phyloP scores from a whole-genome alignment of 2,329 filamentous ascomycete species.

The Aspergillus eucalypticola region DNA sequence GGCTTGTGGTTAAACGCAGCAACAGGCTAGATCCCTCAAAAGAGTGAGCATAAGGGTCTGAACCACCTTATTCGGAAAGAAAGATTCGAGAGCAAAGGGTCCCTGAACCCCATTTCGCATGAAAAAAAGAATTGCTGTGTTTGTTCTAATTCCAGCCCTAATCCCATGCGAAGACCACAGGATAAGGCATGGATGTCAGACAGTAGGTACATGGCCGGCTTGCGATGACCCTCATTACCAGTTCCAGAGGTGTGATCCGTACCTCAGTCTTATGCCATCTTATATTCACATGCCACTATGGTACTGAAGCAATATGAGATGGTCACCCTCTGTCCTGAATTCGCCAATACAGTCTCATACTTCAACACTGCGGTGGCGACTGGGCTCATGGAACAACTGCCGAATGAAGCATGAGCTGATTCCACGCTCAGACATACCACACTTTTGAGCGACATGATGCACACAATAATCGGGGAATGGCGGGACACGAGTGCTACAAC shows the following conservation, averaged over 20 bases:
- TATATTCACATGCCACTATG: constrained; percentile 1
- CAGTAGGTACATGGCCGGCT: background rate
- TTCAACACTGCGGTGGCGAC: background rate
- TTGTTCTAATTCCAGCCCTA: background rate
- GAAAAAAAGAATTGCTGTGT: background rate
- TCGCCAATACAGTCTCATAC: background rate
- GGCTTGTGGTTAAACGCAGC: constrained; percentile 1
- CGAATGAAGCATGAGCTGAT: background rate
- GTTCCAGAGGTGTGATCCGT: background rate
- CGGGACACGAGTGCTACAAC: constrained; percentile 1
- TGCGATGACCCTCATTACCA: background rate
- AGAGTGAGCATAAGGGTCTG: constrained; percentile 4
- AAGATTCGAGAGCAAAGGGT: background rate
- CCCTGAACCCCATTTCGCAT: background rate
- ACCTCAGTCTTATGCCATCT: constrained; percentile 2
- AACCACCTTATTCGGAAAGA: background rate
- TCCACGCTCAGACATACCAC: background rate
- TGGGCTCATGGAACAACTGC: background rate
- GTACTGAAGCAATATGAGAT: too few species aligned
- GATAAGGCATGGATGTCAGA: background rate
- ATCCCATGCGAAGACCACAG: background rate
- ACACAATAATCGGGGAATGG: background rate
- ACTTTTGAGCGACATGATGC: background rate
- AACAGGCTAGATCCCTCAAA: constrained; percentile 1
- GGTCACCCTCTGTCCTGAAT: too few species aligned